Evolutionary conservation across 805 yeast species (phyloP).

Genomic region (Starmerella etchellsii): DNA sequence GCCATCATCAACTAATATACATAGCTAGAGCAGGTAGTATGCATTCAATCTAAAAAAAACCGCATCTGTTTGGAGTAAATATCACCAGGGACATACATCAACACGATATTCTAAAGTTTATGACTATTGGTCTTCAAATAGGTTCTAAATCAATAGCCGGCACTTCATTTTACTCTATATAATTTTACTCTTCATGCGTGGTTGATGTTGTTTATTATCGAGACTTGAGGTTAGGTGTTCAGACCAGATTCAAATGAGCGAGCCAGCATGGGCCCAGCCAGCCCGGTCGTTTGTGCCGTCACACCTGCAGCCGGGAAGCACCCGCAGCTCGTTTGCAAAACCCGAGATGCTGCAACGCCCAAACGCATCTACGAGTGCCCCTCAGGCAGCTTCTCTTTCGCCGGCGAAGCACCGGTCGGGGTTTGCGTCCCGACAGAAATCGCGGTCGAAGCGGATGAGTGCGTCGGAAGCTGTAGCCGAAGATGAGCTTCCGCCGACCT

Average conservation of each 20-base stretch:
- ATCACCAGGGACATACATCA: no score
- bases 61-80: no score
- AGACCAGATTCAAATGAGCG: no score
- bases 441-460: conserved; percentile 6
- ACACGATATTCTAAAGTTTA: no score
- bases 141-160: no score
- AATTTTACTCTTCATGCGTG: no score
- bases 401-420: conserved; percentile 4
- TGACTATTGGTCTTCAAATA: no score
- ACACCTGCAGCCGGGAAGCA: conserved; percentile 18
- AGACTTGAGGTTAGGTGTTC: not conserved
- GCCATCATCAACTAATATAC: conserved; percentile 49
- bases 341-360: conserved; percentile 13
- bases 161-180: not conserved
- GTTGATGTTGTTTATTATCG: not conserved
- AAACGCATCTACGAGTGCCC: conserved; percentile 1
- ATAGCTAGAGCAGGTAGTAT: not conserved
- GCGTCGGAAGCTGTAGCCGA: conserved; percentile 2
- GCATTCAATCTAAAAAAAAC: not conserved
- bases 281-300: conserved; percentile 19
- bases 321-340: conserved; percentile 20
- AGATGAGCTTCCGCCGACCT: conserved; percentile 18
- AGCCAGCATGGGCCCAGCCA: conserved; percentile 17
- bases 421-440: conserved; percentile 10
- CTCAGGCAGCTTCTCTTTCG: not conserved